Evolutionary conservation across 306 rosid genomes (phyloP).

Genomic region (Sophora flavescens): DNA sequence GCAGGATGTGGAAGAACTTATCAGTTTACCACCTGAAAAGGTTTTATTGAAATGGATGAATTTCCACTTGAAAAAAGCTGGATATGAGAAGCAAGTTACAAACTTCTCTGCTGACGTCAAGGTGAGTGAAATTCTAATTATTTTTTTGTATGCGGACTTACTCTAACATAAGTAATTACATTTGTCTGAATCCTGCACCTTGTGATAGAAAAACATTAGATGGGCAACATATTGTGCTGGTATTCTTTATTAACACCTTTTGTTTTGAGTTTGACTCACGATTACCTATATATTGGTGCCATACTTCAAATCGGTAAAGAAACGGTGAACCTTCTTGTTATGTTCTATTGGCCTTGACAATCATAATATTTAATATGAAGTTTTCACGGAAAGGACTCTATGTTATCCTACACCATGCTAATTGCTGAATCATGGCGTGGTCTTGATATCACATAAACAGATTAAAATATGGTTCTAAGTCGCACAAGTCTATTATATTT

Average conservation of each 20-base stretch:
- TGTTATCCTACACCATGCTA: conserved; percentile 26
- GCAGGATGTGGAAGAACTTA: conserved; percentile 99
- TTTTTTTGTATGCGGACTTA: conserved; percentile 40
- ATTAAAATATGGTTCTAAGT: conserved; percentile 31
- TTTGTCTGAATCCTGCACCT: neutral
- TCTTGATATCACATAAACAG: neutral
- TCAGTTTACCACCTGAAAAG: conserved; percentile 93
- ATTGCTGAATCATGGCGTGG: conserved; percentile 23
- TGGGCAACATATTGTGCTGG: conserved; percentile 14
- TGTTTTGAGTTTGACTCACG: conserved; percentile 9
- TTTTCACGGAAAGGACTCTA: conserved; percentile 34
- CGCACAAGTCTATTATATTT: conserved; percentile 18
- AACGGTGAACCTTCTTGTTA: conserved; percentile 33
- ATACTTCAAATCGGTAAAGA: conserved; percentile 29
- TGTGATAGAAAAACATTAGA: conserved; percentile 11
- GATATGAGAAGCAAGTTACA: conserved; percentile 93
- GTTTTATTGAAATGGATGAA: conserved; percentile 98
- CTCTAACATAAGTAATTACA: conserved; percentile 22
- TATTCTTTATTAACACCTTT: conserved; percentile 19
- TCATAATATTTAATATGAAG: neutral
- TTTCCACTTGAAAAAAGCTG: conserved; percentile 93
- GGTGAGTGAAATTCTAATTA: conserved; percentile 59
- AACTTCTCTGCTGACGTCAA: conserved; percentile 95
- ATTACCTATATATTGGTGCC: conserved; percentile 9
- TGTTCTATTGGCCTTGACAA: conserved; percentile 37